Base-by-base conservation (phyloP, 2,329 filamentous ascomycete species). In the Cylindrodendrum hubeiense region DNA sequence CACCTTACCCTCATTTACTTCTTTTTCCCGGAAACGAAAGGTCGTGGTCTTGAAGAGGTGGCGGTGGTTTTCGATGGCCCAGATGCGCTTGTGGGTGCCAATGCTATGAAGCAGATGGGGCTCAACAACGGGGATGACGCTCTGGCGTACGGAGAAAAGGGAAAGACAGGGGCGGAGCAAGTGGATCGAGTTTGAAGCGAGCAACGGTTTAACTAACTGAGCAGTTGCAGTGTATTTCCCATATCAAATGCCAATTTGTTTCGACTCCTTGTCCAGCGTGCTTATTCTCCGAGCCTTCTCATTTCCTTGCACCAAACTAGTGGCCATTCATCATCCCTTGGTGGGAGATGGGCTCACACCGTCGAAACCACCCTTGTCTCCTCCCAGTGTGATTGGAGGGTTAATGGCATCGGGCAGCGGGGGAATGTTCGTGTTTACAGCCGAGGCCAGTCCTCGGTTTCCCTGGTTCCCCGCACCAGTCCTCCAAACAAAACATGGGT, bases 1-100 rank as follows among this genome's bases (percentile, higher is more conserved):
- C 66, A 73, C 34, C 2, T 74, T 12, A 64, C 37, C 0, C 7
- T 75, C 7, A 73, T 73, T 3, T 85, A 46, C 6, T 71, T 74
- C 65, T 73, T 72, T 66, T 72, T 74, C 43, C 71, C 71, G 0
- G 71, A 73, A 22, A 73, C 71, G 0, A 73, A 74, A 57, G 71
- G 71, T 0, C 63, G 65, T 26, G 70, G 67, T 0, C 68, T 73
- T 3, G 71, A 73, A 26, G 71, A 73, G n/a, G 71, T 73, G 2
- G 71, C 67, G 0, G 69, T 72, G 17, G 72, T 73, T 15, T 73
- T 73, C 21, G 71, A 73, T 33, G 71, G 71, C 0, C 69, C 71
- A 0, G 71, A 73, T 44, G 70, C 71, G 0, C 58, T 67, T 0
- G 67, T 63, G 0, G 71, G 71, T 3, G 37, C 67, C 0, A 71